Evolutionary conservation across 164 flowering plant species (phyloP).

Genomic region (Hamamelis virginiana): DNA sequence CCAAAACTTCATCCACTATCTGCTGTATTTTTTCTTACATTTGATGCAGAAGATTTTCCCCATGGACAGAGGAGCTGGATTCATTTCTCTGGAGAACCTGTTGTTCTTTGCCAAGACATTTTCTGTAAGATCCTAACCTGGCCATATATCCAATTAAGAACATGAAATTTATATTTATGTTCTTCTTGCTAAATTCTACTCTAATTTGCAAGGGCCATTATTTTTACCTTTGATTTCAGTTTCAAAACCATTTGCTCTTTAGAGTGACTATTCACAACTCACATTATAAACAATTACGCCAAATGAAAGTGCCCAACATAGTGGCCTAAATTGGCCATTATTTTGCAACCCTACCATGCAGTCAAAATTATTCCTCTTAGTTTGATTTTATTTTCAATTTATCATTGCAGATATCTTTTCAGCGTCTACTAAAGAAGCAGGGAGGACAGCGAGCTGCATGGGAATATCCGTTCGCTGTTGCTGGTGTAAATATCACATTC

Average conservation of each 20-base stretch:
- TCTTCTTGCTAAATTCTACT: not conserved
- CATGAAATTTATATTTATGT: not conserved
- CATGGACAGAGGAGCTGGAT: constrained; percentile 82
- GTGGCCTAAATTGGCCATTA: not conserved
- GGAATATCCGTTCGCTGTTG: constrained; percentile 97
- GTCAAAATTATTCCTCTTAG: not conserved
- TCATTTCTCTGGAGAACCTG: constrained; percentile 87
- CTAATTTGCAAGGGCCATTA: not conserved
- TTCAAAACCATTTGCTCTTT: not conserved
- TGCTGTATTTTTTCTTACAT: not conserved
- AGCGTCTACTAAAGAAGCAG: constrained; percentile 65
- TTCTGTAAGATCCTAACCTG: constrained; percentile 50
- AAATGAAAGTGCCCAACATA: too few relatives aligned
- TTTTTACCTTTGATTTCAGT: not conserved
- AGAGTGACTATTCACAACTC: too few relatives aligned
- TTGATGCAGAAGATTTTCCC: constrained; percentile 2
- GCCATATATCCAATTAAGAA: not conserved
- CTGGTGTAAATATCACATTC: constrained; percentile 91
- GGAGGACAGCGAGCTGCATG: constrained; percentile 76
- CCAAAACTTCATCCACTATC: not conserved
- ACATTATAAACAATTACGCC: too few relatives aligned
- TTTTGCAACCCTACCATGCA: not conserved
- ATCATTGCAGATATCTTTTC: constrained; percentile 64
- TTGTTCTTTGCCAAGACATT: constrained; percentile 89
- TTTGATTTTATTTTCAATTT: not conserved